Evolutionary conservation across 805 yeast genomes (phyloP).

Genomic region (Saturnispora saitoi): DNA sequence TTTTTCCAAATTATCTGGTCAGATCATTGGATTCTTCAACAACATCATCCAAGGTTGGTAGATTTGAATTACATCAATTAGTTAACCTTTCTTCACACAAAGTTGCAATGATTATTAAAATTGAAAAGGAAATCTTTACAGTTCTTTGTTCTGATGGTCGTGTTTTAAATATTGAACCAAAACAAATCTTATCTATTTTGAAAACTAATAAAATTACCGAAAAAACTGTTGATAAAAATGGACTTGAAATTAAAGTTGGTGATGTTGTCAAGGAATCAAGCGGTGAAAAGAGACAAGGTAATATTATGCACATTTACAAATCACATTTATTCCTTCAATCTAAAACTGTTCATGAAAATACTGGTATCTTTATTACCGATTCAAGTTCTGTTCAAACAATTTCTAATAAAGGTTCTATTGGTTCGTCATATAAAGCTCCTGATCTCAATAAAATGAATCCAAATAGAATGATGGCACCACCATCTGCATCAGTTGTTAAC

Average conservation of each 20-base stretch:
- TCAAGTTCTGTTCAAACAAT: conserved; percentile 72
- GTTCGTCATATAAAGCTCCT: conserved; percentile 44
- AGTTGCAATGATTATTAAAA: conserved; percentile 84
- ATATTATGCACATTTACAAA: conserved; percentile 77
- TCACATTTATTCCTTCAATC: conserved; percentile 73
- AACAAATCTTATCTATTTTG: conserved; percentile 74
- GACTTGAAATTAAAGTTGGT: conserved; percentile 79
- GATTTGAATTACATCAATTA: conserved; percentile 80
- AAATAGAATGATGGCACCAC: conserved; percentile 53
- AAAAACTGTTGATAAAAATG: conserved; percentile 78
- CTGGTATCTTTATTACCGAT: conserved; percentile 83
- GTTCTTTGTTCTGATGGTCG: conserved; percentile 80
- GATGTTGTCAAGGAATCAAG: conserved; percentile 82
- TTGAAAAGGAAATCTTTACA: conserved; percentile 79
- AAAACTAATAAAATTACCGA: conserved; percentile 57
- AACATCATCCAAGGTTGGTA: conserved; percentile 60
- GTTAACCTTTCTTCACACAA: conserved; percentile 79
- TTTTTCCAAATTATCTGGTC: conserved; percentile 83
- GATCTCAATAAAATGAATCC: conserved; percentile 89
- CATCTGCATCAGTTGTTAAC: conserved; percentile 51
- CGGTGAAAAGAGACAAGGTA: conserved; percentile 85
- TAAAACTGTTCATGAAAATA: conserved; percentile 69
- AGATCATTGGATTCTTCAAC: conserved; percentile 82
- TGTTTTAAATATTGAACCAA: conserved; percentile 59
- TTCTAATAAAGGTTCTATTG: conserved; percentile 67